phyloP scores from a whole-genome alignment of 202 grass and related monocot species.

The Saccharum hybrid region DNA sequence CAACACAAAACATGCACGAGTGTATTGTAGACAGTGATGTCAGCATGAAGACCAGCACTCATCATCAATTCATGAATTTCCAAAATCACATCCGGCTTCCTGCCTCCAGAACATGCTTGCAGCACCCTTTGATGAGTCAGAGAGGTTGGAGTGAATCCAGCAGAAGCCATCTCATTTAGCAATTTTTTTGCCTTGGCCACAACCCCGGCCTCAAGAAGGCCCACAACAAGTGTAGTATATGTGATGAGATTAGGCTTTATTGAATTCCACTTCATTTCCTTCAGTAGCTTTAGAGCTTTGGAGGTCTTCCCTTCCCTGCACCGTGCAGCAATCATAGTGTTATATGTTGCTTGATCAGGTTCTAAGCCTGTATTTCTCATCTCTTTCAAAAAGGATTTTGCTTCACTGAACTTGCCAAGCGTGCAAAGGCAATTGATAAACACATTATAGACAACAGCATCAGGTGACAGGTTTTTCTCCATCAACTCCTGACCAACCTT shows the following conservation, averaged over 20 bases:
- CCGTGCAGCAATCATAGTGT: constrained; percentile 74
- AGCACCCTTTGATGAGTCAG: constrained; percentile 64
- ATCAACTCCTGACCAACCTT: constrained; percentile 76
- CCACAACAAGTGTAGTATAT: constrained; percentile 64
- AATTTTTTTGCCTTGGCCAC: constrained; percentile 60
- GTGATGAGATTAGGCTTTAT: constrained; percentile 84
- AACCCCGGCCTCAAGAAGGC: constrained; percentile 56
- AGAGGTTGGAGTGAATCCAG: constrained; percentile 56
- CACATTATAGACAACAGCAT: constrained; percentile 89
- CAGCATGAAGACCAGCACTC: constrained; percentile 54
- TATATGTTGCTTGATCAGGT: constrained; percentile 83
- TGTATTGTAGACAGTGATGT: constrained; percentile 73
- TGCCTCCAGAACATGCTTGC: constrained; percentile 67
- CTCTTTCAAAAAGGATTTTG: constrained; percentile 67
- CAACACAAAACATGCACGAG: constrained; percentile 72
- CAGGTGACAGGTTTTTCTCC: constrained; percentile 63
- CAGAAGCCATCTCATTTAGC: constrained; percentile 67
- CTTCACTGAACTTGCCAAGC: constrained; percentile 62
- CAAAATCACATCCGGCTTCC: constrained; percentile 52
- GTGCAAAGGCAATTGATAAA: constrained; percentile 92
- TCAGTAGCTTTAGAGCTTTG: constrained; percentile 63
- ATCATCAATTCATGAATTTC: constrained; percentile 78
- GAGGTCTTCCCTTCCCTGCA: constrained; percentile 63
- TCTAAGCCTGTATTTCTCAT: constrained; percentile 78
- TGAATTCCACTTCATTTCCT: constrained; percentile 61